Conservation (phyloP, 1,139 yeast species). For the Magnusiomyces sp. region DNA sequence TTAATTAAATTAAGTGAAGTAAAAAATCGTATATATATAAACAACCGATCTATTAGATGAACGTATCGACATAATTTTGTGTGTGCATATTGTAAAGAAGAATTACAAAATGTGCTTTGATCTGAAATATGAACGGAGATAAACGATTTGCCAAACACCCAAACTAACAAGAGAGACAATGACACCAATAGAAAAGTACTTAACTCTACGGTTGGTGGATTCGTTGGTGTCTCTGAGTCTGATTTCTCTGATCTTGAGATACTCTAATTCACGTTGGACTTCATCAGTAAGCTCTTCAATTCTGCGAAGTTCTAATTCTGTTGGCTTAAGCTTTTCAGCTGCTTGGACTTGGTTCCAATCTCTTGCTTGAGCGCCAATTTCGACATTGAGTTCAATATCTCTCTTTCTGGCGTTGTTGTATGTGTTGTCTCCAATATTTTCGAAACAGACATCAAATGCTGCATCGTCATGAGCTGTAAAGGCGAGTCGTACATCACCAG, state of each 20-base stretch:
- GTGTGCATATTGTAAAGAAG: too few species aligned
- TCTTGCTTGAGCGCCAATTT: slow-evolving; percentile 93
- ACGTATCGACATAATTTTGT: too few species aligned
- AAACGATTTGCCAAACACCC: slow-evolving; percentile 87
- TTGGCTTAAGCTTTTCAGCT: slow-evolving; percentile 84
- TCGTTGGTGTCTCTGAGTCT: slow-evolving; percentile 94
- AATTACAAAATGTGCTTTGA: slow-evolving; percentile 79
- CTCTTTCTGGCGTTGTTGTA: slow-evolving; percentile 24
- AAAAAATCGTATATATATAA: too few species aligned
- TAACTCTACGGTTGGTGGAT: slow-evolving; percentile 73
- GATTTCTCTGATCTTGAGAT: slow-evolving; percentile 80
- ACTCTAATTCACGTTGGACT: slow-evolving; percentile 66
- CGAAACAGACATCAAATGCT: slow-evolving; percentile 86
- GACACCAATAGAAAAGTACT: slow-evolving; percentile 68
- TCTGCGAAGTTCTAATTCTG: slow-evolving; percentile 79
- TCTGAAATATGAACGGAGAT: slow-evolving; percentile 87
- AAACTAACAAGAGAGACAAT: slow-evolving; percentile 62
- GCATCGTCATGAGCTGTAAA: slow-evolving; percentile 79
- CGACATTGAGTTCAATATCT: slow-evolving; percentile 80
- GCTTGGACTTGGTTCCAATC: slow-evolving; percentile 97
- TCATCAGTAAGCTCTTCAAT: slow-evolving; percentile 78
- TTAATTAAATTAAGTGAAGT: too few species aligned
- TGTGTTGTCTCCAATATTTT: slow-evolving; percentile 44
- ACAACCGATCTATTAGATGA: too few species aligned
- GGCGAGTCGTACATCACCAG: slow-evolving; percentile 61